Percentiles rank a stretch among this genome's conserved stretches.
Conservation (phyloP, 495 filamentous ascomycete species). For the Penicillium macrosclerotiorum region DNA sequence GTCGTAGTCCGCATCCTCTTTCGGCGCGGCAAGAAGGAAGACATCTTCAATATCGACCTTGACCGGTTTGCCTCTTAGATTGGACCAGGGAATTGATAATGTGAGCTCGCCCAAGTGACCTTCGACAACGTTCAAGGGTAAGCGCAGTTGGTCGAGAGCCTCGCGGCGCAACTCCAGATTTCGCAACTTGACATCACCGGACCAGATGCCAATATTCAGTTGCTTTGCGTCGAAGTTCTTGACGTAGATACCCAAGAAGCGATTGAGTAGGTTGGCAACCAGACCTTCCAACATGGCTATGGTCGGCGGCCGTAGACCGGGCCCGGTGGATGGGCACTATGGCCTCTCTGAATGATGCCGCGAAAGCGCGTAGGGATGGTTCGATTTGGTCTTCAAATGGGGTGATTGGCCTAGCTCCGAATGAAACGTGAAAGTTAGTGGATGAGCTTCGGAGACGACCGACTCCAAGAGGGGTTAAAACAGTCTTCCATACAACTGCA, state of each 20-base stretch:
- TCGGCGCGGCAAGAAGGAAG: slow-evolving; percentile 87
- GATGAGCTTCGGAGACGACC: neutral
- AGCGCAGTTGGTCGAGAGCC: slow-evolving; percentile 91
- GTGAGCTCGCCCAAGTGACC: slow-evolving; percentile 90
- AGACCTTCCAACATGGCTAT: slow-evolving; percentile 65
- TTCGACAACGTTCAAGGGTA: slow-evolving; percentile 94
- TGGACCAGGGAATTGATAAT: slow-evolving; percentile 93
- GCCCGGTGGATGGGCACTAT: slow-evolving; percentile 25
- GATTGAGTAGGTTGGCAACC: slow-evolving; percentile 89
- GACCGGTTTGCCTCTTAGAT: slow-evolving; percentile 88
- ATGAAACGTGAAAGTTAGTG: slow-evolving; percentile 9
- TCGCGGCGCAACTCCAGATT: slow-evolving; percentile 90
- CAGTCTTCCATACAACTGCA: slow-evolving; percentile 7
- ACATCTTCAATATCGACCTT: slow-evolving; percentile 96
- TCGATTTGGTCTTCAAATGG: slow-evolving; percentile 15
- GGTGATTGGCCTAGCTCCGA: slow-evolving; percentile 11
- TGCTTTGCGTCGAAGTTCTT: slow-evolving; percentile 97
- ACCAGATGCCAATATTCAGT: slow-evolving; percentile 97
- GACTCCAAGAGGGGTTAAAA: neutral
- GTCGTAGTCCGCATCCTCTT: slow-evolving; percentile 90
- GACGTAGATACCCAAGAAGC: slow-evolving; percentile 99
- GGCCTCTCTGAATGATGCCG: slow-evolving; percentile 14
- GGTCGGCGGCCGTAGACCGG: slow-evolving; percentile 35
- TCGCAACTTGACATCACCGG: slow-evolving; percentile 88
- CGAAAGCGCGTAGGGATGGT: slow-evolving; percentile 6